These are phyloP conservation scores for Chlorella variabilis DNA, from an alignment of 163 green algal genomes.

Conservation along the genomic window DNA sequence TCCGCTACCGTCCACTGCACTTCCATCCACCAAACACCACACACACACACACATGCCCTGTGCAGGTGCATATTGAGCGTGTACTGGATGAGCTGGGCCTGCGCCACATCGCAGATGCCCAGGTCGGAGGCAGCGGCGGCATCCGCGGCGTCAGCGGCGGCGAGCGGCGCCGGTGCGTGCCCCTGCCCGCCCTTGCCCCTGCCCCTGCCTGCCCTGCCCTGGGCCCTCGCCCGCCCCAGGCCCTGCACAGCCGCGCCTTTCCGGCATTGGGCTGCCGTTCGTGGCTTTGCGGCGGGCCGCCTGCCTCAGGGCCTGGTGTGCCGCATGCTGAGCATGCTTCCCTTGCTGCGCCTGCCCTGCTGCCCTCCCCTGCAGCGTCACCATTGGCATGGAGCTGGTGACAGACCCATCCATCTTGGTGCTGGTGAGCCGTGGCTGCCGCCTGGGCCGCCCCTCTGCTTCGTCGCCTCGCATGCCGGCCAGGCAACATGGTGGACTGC, in stretches of 20 bases:
- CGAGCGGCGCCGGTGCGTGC: constrained; percentile 60
- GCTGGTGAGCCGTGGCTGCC: constrained; percentile 33
- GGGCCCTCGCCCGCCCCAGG: too few species aligned
- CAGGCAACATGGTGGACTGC: too few species aligned
- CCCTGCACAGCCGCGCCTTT: too few species aligned
- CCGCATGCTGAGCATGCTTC: background rate
- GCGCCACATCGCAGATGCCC: constrained; percentile 50
- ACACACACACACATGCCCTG: too few species aligned
- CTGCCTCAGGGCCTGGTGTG: background rate
- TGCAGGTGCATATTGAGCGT: constrained; percentile 36
- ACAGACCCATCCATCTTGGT: constrained; percentile 69
- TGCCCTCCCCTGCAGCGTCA: constrained; percentile 43
- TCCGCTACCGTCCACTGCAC: too few species aligned
- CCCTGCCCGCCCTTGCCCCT: too few species aligned
- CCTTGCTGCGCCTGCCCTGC: background rate
- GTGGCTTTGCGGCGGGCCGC: background rate
- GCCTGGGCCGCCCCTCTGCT: constrained; percentile 53
- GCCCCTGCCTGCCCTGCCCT: too few species aligned
- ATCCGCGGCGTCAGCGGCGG: constrained; percentile 65
- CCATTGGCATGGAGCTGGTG: constrained; percentile 79
- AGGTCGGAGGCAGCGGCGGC: constrained; percentile 59
- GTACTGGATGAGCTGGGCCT: constrained; percentile 67
- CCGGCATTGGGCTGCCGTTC: too few species aligned
- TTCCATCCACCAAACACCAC: too few species aligned
- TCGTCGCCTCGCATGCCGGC: too few species aligned